Percentiles rank a stretch among this genome's conserved stretches.
phyloP scores from a whole-genome alignment of 768 basidiomycete species.

The Suillus bovinus region DNA sequence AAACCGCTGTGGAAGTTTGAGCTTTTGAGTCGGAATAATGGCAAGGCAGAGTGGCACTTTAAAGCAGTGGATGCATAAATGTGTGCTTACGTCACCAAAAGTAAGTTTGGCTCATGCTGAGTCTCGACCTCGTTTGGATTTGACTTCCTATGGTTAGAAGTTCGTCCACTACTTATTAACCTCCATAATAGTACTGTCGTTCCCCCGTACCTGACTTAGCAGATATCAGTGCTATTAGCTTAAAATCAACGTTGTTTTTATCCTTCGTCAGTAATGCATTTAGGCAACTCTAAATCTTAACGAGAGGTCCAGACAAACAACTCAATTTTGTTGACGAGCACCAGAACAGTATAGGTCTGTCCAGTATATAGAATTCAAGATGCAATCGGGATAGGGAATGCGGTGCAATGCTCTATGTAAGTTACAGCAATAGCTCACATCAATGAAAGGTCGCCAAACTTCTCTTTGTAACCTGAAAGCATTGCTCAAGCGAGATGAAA shows the following conservation, averaged over 20 bases:
- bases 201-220: neutral
- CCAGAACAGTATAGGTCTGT: neutral
- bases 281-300: neutral
- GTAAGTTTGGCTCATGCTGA: neutral
- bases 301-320: neutral
- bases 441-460: slow-evolving; percentile 92
- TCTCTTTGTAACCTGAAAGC: slow-evolving; percentile 82
- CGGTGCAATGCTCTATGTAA: slow-evolving; percentile 8
- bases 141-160: neutral
- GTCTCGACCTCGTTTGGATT: neutral
- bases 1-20: slow-evolving; percentile 28
- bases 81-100: neutral
- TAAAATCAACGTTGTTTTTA: neutral
- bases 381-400: neutral
- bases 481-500: slow-evolving; percentile 5
- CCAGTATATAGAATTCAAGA: neutral
- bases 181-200: neutral
- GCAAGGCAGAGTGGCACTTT: no score
- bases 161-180: neutral
- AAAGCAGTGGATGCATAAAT: slow-evolving; percentile 8
- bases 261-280: neutral
- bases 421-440: slow-evolving; percentile 56
- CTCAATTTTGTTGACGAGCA: neutral
- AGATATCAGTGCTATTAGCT: neutral
- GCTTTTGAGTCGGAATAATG: no score